Base-by-base conservation (phyloP, 2,329 filamentous ascomycete genomes). In the Penicillium sp. region DNA sequence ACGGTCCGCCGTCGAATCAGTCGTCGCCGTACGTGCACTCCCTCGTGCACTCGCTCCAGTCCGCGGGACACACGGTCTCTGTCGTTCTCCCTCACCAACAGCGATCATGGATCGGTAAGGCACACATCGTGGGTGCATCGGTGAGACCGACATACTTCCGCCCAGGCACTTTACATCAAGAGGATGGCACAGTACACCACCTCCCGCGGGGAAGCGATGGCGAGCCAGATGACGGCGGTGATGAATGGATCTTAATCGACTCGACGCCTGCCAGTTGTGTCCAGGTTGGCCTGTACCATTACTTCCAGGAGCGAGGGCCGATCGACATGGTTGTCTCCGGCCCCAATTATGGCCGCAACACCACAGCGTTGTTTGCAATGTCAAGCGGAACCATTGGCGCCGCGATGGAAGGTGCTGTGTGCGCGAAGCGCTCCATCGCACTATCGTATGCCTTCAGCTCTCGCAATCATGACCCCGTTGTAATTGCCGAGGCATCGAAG, bases 61-160 rank as follows among this genome's bases (percentile, higher is more conserved):
- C 79, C 50, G 85, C 87, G 26, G 91, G 91, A 7, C 93, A 97
- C 74, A 81, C 78, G n/a, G 90, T 97, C 54, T 96, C 91, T 7
- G 92, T 99, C 43, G 88, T 94, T 58, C 84, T 99, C 12, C 94
- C 94, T 1, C 85, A 97, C 71, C 87, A 87, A 6, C 94, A 99
- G 75, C 86, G 93, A 56, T 96, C 91, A 50, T 99, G 94, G 94
- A 97, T 99, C 66, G 92, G 92, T 64, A 99, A 99, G 79, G 94
- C 94, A 2, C 94, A 97, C 74, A 89, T 97, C 67, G 91, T 97
- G 64, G 92, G 92, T 50, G 88, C 93, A 70, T 89, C 89, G 8
- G 84, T 96, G 55, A 90, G 87, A 69, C 91, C 91, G 7, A 81
- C 84, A 23, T 96, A 96, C 78, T 96, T 91, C 77, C 88, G 88